These are phyloP conservation scores for Viola odorata DNA, from an alignment of 345 rosid species.

Conservation along the genomic window DNA sequence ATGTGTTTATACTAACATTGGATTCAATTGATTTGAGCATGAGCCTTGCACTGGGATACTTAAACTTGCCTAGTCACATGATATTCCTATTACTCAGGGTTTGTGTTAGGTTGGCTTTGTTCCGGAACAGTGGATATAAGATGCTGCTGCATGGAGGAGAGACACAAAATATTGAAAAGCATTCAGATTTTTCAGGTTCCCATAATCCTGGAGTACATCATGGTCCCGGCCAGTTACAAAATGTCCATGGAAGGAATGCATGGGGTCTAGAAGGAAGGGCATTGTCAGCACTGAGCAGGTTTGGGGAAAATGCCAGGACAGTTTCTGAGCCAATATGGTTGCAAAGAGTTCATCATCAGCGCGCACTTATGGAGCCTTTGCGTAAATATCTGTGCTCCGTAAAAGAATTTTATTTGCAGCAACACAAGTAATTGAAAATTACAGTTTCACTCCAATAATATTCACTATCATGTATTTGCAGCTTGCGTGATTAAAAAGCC, in stretches of 20 bases:
- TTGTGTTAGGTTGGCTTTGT: slow-evolving; percentile 58
- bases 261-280: slow-evolving; percentile 82
- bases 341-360: slow-evolving; percentile 59
- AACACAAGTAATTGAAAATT: not conserved
- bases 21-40: not conserved
- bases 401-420: slow-evolving; percentile 2
- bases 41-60: not conserved
- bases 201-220: slow-evolving; percentile 26
- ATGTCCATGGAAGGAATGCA: slow-evolving; percentile 27
- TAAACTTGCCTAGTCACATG: slow-evolving; percentile 11
- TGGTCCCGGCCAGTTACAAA: slow-evolving; percentile 16
- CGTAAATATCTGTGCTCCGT: slow-evolving; percentile 24
- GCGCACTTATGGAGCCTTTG: slow-evolving; percentile 47
- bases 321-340: slow-evolving; percentile 47
- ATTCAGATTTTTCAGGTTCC: slow-evolving; percentile 28
- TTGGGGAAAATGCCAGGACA: slow-evolving; percentile 71
- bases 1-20: not conserved
- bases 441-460: slow-evolving; percentile 8
- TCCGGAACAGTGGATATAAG: slow-evolving; percentile 68
- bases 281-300: slow-evolving; percentile 63
- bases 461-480: slow-evolving; percentile 20
- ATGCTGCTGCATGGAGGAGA: slow-evolving; percentile 95
- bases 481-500: slow-evolving; percentile 38
- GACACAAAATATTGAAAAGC: slow-evolving; percentile 54
- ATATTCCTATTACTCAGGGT: slow-evolving; percentile 43